Evolutionary conservation across 495 filamentous ascomycete species (phyloP).

Genomic region (Annulohypoxylon bovei): DNA sequence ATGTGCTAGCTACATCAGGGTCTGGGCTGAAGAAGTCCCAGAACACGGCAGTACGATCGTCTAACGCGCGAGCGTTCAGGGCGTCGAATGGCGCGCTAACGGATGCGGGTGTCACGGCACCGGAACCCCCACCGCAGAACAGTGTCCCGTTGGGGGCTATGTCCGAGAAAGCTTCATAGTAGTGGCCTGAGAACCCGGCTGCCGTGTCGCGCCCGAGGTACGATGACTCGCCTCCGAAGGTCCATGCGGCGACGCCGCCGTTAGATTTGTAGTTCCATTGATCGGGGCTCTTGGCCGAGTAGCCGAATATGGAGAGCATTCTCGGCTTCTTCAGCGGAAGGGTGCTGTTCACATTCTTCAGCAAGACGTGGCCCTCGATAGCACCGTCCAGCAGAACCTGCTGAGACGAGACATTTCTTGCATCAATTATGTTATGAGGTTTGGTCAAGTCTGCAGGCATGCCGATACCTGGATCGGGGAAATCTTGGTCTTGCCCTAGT

Average conservation of each 20-base stretch:
- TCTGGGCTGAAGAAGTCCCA: conserved; percentile 50
- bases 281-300: conserved; percentile 44
- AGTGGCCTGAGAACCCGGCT: conserved; percentile 34
- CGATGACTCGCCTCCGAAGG: conserved; percentile 37
- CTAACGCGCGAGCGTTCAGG: conserved; percentile 52
- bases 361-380: conserved; percentile 57
- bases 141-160: conserved; percentile 54
- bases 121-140: conserved; percentile 60
- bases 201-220: conserved; percentile 47
- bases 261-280: conserved; percentile 52
- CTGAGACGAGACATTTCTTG: conserved; percentile 46
- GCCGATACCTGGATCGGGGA: conserved; percentile 49
- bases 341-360: conserved; percentile 61
- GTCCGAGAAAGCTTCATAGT: conserved; percentile 45
- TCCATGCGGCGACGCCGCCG: conserved; percentile 43
- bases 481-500: conserved; percentile 52
- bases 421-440: conserved; percentile 56
- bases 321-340: conserved; percentile 57
- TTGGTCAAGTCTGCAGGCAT: conserved; percentile 59
- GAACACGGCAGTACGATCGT: conserved; percentile 56
- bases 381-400: conserved; percentile 46
- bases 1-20: conserved; percentile 43
- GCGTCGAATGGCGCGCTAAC: conserved; percentile 63
- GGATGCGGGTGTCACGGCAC: conserved; percentile 58
- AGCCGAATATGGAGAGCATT: conserved; percentile 49